These are phyloP conservation scores for Ogataea hybrid DNA, from an alignment of 1,139 yeast species.

Conservation along the genomic window DNA sequence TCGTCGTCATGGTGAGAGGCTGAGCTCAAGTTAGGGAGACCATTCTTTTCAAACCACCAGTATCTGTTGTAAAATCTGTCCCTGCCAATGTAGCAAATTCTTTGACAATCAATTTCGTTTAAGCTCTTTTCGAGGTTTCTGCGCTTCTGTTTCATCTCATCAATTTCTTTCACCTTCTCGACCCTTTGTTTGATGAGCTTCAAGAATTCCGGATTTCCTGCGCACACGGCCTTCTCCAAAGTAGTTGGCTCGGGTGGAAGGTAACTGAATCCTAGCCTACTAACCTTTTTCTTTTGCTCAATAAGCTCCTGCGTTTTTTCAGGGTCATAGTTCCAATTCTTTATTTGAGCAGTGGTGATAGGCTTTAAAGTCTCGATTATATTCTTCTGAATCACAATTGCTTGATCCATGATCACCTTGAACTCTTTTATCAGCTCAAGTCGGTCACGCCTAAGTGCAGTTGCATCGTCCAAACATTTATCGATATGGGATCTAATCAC, in stretches of 20 bases:
- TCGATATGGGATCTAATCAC: slow-evolving; percentile 67
- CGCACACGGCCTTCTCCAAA: slow-evolving; percentile 49
- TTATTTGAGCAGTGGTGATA: slow-evolving; percentile 26
- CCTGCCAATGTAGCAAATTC: slow-evolving; percentile 74
- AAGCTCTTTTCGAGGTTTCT: slow-evolving; percentile 53
- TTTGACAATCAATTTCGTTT: slow-evolving; percentile 70
- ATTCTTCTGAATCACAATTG: slow-evolving; percentile 44
- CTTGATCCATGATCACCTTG: slow-evolving; percentile 48
- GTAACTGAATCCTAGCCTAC: slow-evolving; percentile 28
- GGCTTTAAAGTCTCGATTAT: slow-evolving; percentile 34
- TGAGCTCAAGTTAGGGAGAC: slow-evolving; percentile 61
- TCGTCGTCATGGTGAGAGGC: slow-evolving; percentile 41
- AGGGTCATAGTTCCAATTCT: slow-evolving; percentile 24
- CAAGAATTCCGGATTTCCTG: slow-evolving; percentile 45
- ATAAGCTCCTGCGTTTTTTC: slow-evolving; percentile 22
- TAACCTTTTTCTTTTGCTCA: slow-evolving; percentile 30
- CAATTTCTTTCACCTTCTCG: slow-evolving; percentile 40
- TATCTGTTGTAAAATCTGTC: slow-evolving; percentile 84
- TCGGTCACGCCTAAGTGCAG: slow-evolving; percentile 63
- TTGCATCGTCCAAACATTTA: slow-evolving; percentile 61
- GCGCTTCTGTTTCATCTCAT: slow-evolving; percentile 45
- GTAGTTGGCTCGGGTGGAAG: slow-evolving; percentile 46
- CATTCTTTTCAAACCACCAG: slow-evolving; percentile 95
- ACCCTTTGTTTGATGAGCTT: slow-evolving; percentile 44
- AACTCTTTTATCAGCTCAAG: slow-evolving; percentile 66